Percentiles rank a stretch among this genome's conserved stretches.
These are phyloP conservation scores for Leccinum sublutescens DNA, from an alignment of 768 basidiomycete species.

Conservation along the genomic window DNA sequence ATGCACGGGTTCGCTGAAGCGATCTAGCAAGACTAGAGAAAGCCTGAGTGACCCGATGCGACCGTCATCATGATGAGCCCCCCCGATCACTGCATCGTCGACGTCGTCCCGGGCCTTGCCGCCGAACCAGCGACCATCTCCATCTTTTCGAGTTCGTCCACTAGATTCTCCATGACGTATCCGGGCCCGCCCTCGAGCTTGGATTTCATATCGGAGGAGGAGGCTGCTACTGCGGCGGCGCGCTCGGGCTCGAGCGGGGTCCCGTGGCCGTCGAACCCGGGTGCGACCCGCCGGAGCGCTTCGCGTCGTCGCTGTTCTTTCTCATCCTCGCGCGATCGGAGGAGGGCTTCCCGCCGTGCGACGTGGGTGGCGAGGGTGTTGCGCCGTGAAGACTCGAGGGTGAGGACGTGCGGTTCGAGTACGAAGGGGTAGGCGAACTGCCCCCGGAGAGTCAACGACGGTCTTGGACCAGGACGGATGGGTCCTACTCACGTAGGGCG, in stretches of 20 bases:
- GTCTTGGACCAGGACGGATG: neutral
- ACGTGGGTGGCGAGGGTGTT: slow-evolving; percentile 62
- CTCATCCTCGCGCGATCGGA: slow-evolving; percentile 73
- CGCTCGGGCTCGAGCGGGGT: slow-evolving; percentile 43
- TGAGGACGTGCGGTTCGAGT: slow-evolving; percentile 81
- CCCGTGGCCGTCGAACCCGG: slow-evolving; percentile 74
- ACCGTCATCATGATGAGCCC: too few relatives aligned
- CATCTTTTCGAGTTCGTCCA: slow-evolving; percentile 76
- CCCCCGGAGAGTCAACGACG: neutral
- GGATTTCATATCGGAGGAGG: neutral
- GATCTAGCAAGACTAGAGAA: neutral
- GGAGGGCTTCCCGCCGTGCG: slow-evolving; percentile 66
- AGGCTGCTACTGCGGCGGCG: slow-evolving; percentile 6
- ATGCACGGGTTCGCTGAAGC: neutral
- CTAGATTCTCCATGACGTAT: slow-evolving; percentile 81
- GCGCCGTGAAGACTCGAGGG: slow-evolving; percentile 70
- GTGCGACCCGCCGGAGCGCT: slow-evolving; percentile 73
- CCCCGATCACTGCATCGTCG: neutral
- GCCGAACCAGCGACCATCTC: slow-evolving; percentile 28
- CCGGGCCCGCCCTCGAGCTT: neutral
- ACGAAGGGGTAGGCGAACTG: slow-evolving; percentile 98
- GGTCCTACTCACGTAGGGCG: slow-evolving; percentile 66
- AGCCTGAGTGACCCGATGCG: too few relatives aligned
- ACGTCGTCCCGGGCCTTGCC: neutral
- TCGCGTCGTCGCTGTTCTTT: slow-evolving; percentile 63